Percentiles rank a stretch among this genome's conserved stretches.
phyloP scores from a whole-genome alignment of 306 rosid species.

The Fragaria ananassa region DNA sequence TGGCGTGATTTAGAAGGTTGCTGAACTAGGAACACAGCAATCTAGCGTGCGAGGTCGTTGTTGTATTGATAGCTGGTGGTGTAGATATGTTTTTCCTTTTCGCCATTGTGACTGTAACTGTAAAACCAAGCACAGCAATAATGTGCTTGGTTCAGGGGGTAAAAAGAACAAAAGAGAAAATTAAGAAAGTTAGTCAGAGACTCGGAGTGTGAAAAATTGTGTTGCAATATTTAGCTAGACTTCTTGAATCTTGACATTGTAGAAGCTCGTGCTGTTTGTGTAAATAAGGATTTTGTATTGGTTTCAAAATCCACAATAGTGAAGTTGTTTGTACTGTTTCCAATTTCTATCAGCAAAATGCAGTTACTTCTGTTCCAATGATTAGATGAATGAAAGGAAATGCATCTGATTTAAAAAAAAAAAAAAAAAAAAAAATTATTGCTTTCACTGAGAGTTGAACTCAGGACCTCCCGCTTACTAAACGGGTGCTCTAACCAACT shows the following conservation, averaged over 20 bases:
- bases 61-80: slow-evolving; percentile 3
- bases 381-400: neutral
- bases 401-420: neutral
- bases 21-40: slow-evolving; percentile 31
- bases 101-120: neutral
- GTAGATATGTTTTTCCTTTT: slow-evolving; percentile 3
- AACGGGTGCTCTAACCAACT: slow-evolving; percentile 51
- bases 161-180: neutral
- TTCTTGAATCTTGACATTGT: neutral
- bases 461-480: slow-evolving; percentile 52
- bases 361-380: neutral
- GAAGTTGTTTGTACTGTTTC: neutral
- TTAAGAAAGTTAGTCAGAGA: neutral
- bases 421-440: neutral
- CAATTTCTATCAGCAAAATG: neutral
- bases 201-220: neutral
- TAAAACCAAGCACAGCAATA: neutral
- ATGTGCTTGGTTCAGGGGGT: neutral
- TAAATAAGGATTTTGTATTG: slow-evolving; percentile 1
- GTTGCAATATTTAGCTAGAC: neutral
- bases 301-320: slow-evolving; percentile 1
- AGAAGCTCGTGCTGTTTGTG: neutral
- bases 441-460: slow-evolving; percentile 49
- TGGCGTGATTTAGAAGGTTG: slow-evolving; percentile 94
- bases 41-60: slow-evolving; percentile 2